Evolutionary conservation across 495 filamentous ascomycete genomes (phyloP), one percentile per base, ranked within the genome.

Genomic region (Chaetomium fimeti): DNA sequence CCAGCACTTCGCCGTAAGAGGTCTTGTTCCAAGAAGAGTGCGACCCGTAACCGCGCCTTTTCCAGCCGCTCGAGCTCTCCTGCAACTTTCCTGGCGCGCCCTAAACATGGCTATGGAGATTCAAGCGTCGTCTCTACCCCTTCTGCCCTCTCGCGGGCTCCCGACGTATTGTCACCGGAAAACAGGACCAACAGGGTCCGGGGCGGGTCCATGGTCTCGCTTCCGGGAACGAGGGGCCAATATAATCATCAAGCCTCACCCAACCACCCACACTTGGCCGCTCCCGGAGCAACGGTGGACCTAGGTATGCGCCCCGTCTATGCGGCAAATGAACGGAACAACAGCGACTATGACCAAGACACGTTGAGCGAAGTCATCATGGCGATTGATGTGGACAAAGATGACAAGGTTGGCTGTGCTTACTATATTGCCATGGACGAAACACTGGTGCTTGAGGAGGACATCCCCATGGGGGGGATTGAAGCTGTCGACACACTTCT

Each of bases 391-490:
- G 81, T 91, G 70, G 85, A 83, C 60, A 86, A 89, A 24, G 78
- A 85, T 16, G 88, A 84, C 0, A 89, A 84, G 0, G 81, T 98
- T 16, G 94, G 94, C 6, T 98, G 93, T 72, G 88, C 90, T 27
- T 96, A 94, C 74, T 98, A 93, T 74, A 80, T 88, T 24, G 87
- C 87, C 4, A 76, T 83, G 48, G 87, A 96, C 38, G 88, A 91
- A 71, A 88, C 79, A 54, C 75, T 98, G 15, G 89, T 88, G 38
- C 76, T 97, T 55, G 85, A 96, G 69, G 88, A 93, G 67, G 94
- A 98, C 71, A 82, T 89, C n/a, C 83, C 83, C 42, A 80, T 87
- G 52, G 89, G 89, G 3, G 85, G 84, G 9, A 73, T 87, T 18
- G 91, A 93, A 43, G 79, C 87, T 25, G 79, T 96, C 28, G 87